Evolutionary conservation across 441 rosid species (phyloP).

Genomic region (Populus hybrid): DNA sequence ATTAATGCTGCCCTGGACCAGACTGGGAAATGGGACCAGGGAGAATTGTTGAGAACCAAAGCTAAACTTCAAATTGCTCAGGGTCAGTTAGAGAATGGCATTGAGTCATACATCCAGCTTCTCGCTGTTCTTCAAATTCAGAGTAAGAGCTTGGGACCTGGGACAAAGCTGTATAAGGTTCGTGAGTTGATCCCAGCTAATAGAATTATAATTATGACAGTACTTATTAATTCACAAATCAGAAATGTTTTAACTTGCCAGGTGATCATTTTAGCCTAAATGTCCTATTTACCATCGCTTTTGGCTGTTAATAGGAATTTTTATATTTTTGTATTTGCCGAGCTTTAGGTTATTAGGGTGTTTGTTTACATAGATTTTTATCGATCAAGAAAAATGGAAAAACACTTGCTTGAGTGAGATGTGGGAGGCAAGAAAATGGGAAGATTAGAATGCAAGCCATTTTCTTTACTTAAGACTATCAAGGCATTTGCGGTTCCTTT

Average conservation of each 20-base stretch:
- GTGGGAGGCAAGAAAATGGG: neutral
- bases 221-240: neutral
- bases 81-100: conserved; percentile 52
- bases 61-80: conserved; percentile 81
- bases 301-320: neutral
- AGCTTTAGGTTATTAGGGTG: neutral
- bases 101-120: conserved; percentile 68
- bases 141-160: conserved; percentile 48
- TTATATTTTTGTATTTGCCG: too few species aligned
- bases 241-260: neutral
- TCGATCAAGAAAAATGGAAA: neutral
- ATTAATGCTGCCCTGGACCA: conserved; percentile 66
- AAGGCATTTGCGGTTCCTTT: neutral
- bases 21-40: conserved; percentile 85
- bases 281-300: neutral
- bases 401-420: neutral
- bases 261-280: neutral
- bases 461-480: neutral
- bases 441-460: neutral
- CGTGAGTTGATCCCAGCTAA: neutral
- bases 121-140: conserved; percentile 88
- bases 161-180: conserved; percentile 55
- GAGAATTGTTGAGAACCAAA: conserved; percentile 68
- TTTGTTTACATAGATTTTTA: neutral
- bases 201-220: neutral